Base-by-base conservation (phyloP, 1,139 yeast species). In the Pichia kudriavzevii region DNA sequence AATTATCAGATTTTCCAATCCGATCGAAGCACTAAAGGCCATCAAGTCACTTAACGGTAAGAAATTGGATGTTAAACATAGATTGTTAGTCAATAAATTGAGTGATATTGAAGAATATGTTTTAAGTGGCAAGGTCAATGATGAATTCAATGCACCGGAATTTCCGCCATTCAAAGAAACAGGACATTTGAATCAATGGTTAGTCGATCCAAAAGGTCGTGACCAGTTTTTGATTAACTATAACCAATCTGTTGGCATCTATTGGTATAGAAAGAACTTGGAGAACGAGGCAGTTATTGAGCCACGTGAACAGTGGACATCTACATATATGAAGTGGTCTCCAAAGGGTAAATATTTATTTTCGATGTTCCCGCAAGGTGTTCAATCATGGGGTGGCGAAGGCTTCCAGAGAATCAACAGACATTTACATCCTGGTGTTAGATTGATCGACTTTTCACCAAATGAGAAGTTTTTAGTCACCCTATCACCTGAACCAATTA, bases 351-450 rank as follows among this genome's bases (percentile, higher is more conserved):
- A 93, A 18, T 88, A 75, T 54, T 65, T 91, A 48, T 77, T 84
- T 52, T 80, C 96, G 2, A 72, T 87, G 55, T 96, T 91, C 60
- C 87, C 88, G 38, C 95, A 85, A 63, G 98, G 98, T 67, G 77
- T 87, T 39, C 94, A 87, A 59, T 73, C 93, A 24, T 91, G 97
- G 94, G 98, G 97, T 57, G 97, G 97, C 44, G 73, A 74, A 34
- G 70, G 75, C 30, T 87, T 87, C 59, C 73, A 71, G 46, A 73
- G 83, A 52, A 67, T 87, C 49, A 76, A 72, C 51, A 80, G 87
- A 60, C 85, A 83, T 56, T 71, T 79, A 45, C 99, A 93, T 59
- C 87, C 85, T 45, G 87, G 84, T 55, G 96, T 87, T 34, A 76
- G 94, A 59, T 73, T 87, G 48, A 71, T 91, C 42, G 95, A 88